Conservation (phyloP, 1,284 basidiomycete genomes). For the Leucoagaricus sp. region DNA sequence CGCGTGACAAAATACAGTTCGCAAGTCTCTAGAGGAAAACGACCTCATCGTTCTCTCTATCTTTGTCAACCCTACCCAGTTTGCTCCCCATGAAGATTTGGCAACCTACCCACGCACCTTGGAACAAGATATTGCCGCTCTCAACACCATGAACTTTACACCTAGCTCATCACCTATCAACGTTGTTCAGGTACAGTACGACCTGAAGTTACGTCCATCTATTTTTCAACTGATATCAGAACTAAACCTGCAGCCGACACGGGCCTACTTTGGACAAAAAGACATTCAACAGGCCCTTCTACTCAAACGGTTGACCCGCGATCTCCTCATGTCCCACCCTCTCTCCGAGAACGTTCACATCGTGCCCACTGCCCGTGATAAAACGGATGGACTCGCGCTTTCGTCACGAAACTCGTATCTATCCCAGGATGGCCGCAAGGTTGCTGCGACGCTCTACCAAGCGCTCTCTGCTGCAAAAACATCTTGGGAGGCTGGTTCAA, state of each 20-base stretch:
- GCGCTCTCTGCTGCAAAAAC: slow-evolving; percentile 63
- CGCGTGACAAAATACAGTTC: slow-evolving; percentile 43
- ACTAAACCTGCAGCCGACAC: slow-evolving; percentile 71
- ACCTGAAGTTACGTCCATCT: background rate
- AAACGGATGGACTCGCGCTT: slow-evolving; percentile 72
- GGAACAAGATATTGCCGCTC: slow-evolving; percentile 60
- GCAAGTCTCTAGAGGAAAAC: slow-evolving; percentile 74
- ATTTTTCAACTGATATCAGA: background rate
- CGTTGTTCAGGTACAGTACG: slow-evolving; percentile 86
- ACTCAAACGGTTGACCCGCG: slow-evolving; percentile 80
- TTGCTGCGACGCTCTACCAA: slow-evolving; percentile 73
- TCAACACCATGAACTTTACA: slow-evolving; percentile 36
- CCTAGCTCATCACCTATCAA: slow-evolving; percentile 52
- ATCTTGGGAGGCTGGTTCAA: slow-evolving; percentile 53
- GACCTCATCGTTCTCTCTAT: slow-evolving; percentile 92
- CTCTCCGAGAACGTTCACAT: slow-evolving; percentile 73
- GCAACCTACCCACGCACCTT: slow-evolving; percentile 89
- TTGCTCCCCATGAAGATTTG: slow-evolving; percentile 95
- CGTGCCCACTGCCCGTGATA: slow-evolving; percentile 79
- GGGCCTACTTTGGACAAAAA: slow-evolving; percentile 97
- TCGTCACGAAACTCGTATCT: slow-evolving; percentile 94
- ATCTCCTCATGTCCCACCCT: slow-evolving; percentile 83
- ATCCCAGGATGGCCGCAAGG: slow-evolving; percentile 56
- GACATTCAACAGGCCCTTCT: slow-evolving; percentile 96
- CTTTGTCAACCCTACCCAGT: slow-evolving; percentile 98